Conservation (phyloP, 1,139 yeast species). For the Tardiomyces digboiensis region DNA sequence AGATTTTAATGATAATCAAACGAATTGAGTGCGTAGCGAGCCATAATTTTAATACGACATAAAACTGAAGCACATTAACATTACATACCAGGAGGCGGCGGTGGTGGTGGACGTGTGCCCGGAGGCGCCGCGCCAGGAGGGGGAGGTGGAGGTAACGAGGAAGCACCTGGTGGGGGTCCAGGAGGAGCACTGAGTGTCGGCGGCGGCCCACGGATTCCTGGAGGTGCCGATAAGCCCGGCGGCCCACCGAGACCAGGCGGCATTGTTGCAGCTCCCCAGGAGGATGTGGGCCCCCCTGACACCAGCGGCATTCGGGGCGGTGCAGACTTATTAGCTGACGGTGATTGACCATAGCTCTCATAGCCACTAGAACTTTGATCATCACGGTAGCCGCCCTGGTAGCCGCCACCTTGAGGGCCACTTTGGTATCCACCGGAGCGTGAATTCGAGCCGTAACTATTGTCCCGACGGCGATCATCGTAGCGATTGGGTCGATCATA, state of each 20-base stretch:
- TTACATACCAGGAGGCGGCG: slow-evolving; percentile 8
- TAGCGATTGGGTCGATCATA: slow-evolving; percentile 2
- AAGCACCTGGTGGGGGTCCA: slow-evolving; percentile 13
- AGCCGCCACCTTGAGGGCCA: not conserved
- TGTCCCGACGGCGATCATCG: slow-evolving; percentile 3
- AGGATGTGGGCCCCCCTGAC: not conserved
- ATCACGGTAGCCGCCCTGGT: slow-evolving; percentile 4
- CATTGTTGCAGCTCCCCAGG: slow-evolving; percentile 6
- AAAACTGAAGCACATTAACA: slow-evolving; percentile 2
- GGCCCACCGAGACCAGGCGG: not conserved
- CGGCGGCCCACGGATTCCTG: slow-evolving; percentile 9
- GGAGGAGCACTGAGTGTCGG: not conserved
- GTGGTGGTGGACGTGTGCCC: slow-evolving; percentile 6
- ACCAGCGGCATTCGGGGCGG: slow-evolving; percentile 5
- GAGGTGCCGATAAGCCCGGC: slow-evolving; percentile 12
- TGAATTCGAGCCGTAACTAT: not conserved
- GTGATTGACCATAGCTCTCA: slow-evolving; percentile 6
- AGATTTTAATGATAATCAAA: no score
- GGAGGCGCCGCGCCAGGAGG: slow-evolving; percentile 10
- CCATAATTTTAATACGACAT: no score
- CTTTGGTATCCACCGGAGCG: slow-evolving; percentile 2
- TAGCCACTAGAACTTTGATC: slow-evolving; percentile 2
- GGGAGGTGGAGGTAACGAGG: slow-evolving; percentile 15
- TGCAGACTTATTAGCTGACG: slow-evolving; percentile 6
- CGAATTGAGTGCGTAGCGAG: no score